phyloP scores from a whole-genome alignment of 176 grass and related monocot species.

The Canna indica region DNA sequence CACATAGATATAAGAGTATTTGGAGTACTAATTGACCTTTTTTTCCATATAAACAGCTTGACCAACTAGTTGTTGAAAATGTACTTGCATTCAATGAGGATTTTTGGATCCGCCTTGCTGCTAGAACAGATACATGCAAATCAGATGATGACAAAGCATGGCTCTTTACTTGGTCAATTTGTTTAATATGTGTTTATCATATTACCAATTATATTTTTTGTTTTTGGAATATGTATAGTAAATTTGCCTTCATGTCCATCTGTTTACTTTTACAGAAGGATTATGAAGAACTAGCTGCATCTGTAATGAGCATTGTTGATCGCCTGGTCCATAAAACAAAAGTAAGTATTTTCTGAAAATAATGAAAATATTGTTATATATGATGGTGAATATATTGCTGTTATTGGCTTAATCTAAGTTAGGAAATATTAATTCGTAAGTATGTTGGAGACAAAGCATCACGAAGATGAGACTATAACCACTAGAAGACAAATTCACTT shows the following conservation, averaged over 20 bases:
- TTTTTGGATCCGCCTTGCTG: conserved; percentile 82
- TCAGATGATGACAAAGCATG: conserved; percentile 96
- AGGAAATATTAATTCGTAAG: no score
- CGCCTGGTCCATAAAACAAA: conserved; percentile 88
- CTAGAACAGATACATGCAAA: conserved; percentile 73
- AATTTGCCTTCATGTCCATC: neutral
- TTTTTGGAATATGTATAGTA: conserved; percentile 11
- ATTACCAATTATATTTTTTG: neutral
- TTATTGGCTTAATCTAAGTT: neutral
- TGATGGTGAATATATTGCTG: neutral
- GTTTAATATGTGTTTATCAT: conserved; percentile 5
- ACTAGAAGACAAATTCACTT: no score
- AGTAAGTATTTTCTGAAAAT: conserved; percentile 36
- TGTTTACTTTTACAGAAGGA: conserved; percentile 46
- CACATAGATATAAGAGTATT: neutral
- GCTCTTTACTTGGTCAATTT: conserved; percentile 29
- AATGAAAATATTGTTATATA: neutral
- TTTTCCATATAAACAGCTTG: conserved; percentile 46
- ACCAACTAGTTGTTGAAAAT: conserved; percentile 96
- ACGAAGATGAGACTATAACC: no score
- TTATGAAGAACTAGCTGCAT: conserved; percentile 74
- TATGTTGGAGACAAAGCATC: no score
- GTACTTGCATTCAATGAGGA: conserved; percentile 57
- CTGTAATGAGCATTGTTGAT: conserved; percentile 83
- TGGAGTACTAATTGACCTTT: conserved; percentile 17